phyloP scores from a whole-genome alignment of 2,329 filamentous ascomycete genomes.

The Cladosporium sp. region DNA sequence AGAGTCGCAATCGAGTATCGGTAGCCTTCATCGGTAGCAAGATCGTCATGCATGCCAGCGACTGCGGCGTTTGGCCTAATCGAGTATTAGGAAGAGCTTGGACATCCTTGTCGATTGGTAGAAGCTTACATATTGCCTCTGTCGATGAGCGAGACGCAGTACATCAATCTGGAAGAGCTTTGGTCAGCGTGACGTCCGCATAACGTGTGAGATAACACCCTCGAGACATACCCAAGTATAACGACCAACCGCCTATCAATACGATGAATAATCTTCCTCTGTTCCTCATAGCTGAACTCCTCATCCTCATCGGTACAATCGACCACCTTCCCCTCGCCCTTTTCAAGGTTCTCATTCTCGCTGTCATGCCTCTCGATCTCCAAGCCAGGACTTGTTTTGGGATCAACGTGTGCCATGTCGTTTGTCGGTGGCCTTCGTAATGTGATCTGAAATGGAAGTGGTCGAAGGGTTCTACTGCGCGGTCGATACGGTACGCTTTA shows the following conservation, averaged over 20 bases:
- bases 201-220: not conserved
- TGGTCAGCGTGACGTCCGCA: not conserved
- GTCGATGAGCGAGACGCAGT: slow-evolving; percentile 77
- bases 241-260: slow-evolving; percentile 60
- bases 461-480: not conserved
- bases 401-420: not conserved
- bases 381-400: not conserved
- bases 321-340: not conserved
- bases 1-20: slow-evolving; percentile 55
- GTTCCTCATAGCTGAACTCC: slow-evolving; percentile 22
- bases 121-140: slow-evolving; percentile 64
- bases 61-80: slow-evolving; percentile 63
- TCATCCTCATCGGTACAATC: slow-evolving; percentile 14
- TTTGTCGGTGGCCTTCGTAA: no score
- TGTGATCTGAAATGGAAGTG: not conserved
- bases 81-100: not conserved
- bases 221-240: slow-evolving; percentile 30
- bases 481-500: not conserved
- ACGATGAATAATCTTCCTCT: slow-evolving; percentile 60
- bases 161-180: slow-evolving; percentile 15
- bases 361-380: not conserved
- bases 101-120: no score
- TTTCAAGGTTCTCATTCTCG: slow-evolving; percentile 5
- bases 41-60: slow-evolving; percentile 57
- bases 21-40: slow-evolving; percentile 26